A percentile compares a stretch with the other conserved stretches of the same genome.
Conservation (phyloP, 1,284 basidiomycete species). For the Trametes sp. region DNA sequence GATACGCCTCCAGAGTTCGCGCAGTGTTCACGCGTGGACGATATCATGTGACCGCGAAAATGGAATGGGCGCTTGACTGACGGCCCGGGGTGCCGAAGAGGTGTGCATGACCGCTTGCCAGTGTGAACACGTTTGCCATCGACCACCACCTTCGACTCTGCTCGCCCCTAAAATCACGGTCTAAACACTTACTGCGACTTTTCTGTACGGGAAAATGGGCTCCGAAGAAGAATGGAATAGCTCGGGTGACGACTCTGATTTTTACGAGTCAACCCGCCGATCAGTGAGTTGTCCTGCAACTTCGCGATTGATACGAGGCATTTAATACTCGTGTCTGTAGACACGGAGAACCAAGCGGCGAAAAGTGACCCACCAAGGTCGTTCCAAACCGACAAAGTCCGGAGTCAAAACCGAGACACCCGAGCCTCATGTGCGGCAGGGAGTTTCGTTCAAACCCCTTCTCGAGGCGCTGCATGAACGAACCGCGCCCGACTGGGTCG, state of each 20-base stretch:
- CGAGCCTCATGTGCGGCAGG: neutral
- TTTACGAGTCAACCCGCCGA: neutral
- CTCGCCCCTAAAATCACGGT: no score
- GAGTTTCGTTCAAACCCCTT: conserved; percentile 21
- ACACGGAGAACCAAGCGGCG: conserved; percentile 16
- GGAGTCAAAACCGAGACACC: neutral
- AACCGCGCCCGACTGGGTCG: conserved; percentile 16
- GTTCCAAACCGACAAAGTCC: neutral
- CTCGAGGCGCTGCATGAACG: conserved; percentile 13
- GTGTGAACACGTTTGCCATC: no score
- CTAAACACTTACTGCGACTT: no score
- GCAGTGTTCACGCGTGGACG: no score
- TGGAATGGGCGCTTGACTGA: neutral
- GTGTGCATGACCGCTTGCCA: no score
- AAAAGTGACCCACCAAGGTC: conserved; percentile 11
- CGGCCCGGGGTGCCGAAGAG: no score
- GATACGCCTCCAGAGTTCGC: no score
- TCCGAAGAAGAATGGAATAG: conserved; percentile 18
- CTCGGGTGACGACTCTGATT: conserved; percentile 17
- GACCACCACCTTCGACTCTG: no score
- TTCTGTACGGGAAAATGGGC: neutral
- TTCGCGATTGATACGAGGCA: neutral
- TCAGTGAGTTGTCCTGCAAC: neutral
- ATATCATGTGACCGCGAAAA: conserved; percentile 8
- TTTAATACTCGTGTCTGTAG: neutral